Base-by-base conservation (phyloP, 805 yeast species). In the Nakazawaea wickerhamii region DNA sequence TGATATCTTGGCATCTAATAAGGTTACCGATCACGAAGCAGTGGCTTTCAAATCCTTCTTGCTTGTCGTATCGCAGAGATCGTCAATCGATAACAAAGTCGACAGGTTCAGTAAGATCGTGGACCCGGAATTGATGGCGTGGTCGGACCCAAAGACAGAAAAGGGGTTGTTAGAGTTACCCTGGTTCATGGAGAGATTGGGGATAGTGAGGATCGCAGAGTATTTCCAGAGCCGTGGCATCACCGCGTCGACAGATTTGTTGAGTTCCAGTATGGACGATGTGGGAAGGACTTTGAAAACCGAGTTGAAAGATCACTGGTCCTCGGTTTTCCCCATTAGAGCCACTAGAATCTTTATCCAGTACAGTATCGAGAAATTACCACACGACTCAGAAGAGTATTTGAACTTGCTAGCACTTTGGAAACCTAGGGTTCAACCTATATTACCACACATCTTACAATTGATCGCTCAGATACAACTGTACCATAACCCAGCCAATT, bases 151-250 rank as follows among this genome's bases (percentile, higher is more conserved):
- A 17, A 81, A 78, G 9, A 91, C 97, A 0, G 89, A 87, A 48
- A 88, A 88, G 55, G 97, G 97, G 0, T 66, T 93, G 22, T 68
- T 81, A 55, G 95, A 91, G 56, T 70, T 95, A 35, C 96, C 88
- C 47, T 93, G 98, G 98, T 93, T 93, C 53, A 91, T 93, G 98
- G 98, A 90, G 62, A 75, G 97, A 53, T 73, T 95, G 40, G 99
- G 99, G 2, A 87, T 93, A 43, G 98, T 89, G 3, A 80, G 81
- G 57, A 95, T 93, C 55, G 95, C 97, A 0, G 84, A 84, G 46
- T 93, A 93, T 57, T 93, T 95, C 62, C 81, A 82, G 48, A 74
- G 77, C 6, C 70, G 98, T 50, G 85, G 86, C 4, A 90, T 95
- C 25, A 75, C 84, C 1, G 87, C 90, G 4, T 63, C 70, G 21